These are phyloP conservation scores for Podila verticillata DNA, from an alignment of 192 early-diverging fungal genomes.

Conservation along the genomic window DNA sequence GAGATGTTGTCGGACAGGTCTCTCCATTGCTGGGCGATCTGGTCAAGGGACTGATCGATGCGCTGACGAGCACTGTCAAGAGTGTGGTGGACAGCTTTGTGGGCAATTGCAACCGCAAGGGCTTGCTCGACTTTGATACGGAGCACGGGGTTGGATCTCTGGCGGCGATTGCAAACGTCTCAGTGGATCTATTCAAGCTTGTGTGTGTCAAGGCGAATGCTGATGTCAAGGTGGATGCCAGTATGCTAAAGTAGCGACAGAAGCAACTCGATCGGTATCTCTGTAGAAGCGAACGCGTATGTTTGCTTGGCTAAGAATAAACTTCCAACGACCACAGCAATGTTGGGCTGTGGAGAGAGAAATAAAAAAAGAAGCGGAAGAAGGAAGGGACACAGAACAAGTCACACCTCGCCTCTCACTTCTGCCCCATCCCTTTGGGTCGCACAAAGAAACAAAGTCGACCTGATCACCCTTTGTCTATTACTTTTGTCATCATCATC, in stretches of 20 bases:
- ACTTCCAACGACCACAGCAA: too few species aligned
- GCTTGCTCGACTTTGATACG: conserved; percentile 19
- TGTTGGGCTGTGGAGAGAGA: too few species aligned
- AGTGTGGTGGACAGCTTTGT: conserved; percentile 27
- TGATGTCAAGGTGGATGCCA: background rate
- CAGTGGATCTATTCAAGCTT: conserved; percentile 18
- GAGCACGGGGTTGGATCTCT: conserved; percentile 5
- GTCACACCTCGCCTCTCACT: too few species aligned
- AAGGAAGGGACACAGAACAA: too few species aligned
- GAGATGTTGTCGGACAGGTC: background rate
- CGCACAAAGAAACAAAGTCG: too few species aligned
- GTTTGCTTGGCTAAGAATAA: too few species aligned
- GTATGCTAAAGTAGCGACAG: too few species aligned
- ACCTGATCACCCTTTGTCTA: background rate
- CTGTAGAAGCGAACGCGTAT: too few species aligned
- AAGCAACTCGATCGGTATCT: too few species aligned
- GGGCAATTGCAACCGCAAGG: conserved; percentile 18
- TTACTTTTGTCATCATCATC: background rate
- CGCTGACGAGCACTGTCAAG: conserved; percentile 1
- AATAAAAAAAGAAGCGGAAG: too few species aligned
- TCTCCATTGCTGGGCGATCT: background rate
- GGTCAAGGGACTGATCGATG: conserved; percentile 6
- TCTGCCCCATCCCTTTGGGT: too few species aligned
- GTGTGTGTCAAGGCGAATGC: conserved; percentile 9
- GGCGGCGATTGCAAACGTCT: conserved; percentile 7